These are phyloP conservation scores for Wickerhamiella infanticola DNA, from an alignment of 1,139 yeast genomes.

Conservation along the genomic window DNA sequence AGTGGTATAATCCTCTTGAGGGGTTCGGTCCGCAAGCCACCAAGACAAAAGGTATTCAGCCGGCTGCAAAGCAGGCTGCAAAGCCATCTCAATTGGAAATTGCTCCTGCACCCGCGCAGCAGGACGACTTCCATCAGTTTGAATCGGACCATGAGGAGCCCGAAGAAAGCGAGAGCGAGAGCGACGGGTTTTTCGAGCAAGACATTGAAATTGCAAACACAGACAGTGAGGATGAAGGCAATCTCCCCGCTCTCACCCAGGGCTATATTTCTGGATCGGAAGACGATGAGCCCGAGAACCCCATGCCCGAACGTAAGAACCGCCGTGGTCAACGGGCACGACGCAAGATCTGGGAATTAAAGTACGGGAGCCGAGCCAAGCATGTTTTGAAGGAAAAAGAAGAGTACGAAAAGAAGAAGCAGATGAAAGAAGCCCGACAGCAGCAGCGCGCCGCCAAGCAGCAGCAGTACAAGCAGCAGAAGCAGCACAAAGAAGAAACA, in stretches of 20 bases:
- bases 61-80: slow-evolving; percentile 40
- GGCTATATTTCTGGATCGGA: slow-evolving; percentile 77
- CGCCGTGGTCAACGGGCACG: slow-evolving; percentile 96
- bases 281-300: slow-evolving; percentile 39
- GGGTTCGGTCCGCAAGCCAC: background rate
- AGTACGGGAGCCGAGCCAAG: slow-evolving; percentile 71
- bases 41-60: background rate
- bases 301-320: slow-evolving; percentile 48
- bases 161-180: background rate
- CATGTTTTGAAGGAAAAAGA: slow-evolving; percentile 56
- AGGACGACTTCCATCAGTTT: slow-evolving; percentile 35
- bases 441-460: slow-evolving; percentile 10
- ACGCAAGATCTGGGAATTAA: slow-evolving; percentile 88
- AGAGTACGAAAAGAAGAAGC: slow-evolving; percentile 36
- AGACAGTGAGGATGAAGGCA: slow-evolving; percentile 15
- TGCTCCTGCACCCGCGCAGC: slow-evolving; percentile 41
- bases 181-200: slow-evolving; percentile 14
- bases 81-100: slow-evolving; percentile 36
- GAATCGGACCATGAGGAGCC: slow-evolving; percentile 10
- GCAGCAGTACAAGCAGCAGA: slow-evolving; percentile 37
- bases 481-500: slow-evolving; percentile 18
- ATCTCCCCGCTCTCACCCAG: slow-evolving; percentile 52
- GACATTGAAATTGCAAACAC: slow-evolving; percentile 12
- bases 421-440: slow-evolving; percentile 50
- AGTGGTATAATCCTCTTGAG: slow-evolving; percentile 4